Base-by-base conservation (phyloP, 345 rosid genomes). In the Balakata baccata region DNA sequence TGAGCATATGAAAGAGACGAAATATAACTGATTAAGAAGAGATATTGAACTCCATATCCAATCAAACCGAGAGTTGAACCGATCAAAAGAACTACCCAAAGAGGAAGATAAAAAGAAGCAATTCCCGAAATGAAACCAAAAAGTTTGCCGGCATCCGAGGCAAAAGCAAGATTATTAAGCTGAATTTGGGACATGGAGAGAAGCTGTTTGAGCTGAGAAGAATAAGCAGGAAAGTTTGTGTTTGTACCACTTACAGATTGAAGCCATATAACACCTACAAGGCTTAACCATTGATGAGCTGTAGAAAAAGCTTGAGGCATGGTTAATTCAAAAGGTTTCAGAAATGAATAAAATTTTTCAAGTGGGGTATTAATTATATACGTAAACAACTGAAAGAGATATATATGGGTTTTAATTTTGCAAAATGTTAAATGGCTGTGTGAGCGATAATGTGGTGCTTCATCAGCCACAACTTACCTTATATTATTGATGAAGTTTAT, bases 61-160 rank as follows among this genome's bases (percentile, higher is more conserved):
- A 86, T 74, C 51, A 88, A 79, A 13, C 97, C 94, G 11, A 95
- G 81, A 38, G 76, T 17, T 0, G 94, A 80, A 16, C 99, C 99
- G 22, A 82, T 72, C 46, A 95, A 70, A 69, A 95, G 98, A 43
- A 92, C 96, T 0, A 89, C 74, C 79, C 92, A 88, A 6, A 91
- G 85, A 16, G 98, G 98, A 25, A 95, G 84, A 67, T 89, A 72
- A 0, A 85, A 79, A 13, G 99, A 81, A 3, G 99, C 99, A 13
- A 91, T 39, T n/a, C 99, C 98, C 18, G 99, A 82, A 29, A 92
- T 9, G 78, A 92, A 95, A 0, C 99, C 99, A 9, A 95, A 59
- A 63, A 95, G 85, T 84, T 95, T 95, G 23, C 98, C 97, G 11
- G 99, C 88, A 61, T 95, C 96, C 0, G 97, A 89, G 72, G 99